These are phyloP conservation scores for Xylaria sp. DNA, from an alignment of 2,329 filamentous ascomycete genomes.

Conservation along the genomic window DNA sequence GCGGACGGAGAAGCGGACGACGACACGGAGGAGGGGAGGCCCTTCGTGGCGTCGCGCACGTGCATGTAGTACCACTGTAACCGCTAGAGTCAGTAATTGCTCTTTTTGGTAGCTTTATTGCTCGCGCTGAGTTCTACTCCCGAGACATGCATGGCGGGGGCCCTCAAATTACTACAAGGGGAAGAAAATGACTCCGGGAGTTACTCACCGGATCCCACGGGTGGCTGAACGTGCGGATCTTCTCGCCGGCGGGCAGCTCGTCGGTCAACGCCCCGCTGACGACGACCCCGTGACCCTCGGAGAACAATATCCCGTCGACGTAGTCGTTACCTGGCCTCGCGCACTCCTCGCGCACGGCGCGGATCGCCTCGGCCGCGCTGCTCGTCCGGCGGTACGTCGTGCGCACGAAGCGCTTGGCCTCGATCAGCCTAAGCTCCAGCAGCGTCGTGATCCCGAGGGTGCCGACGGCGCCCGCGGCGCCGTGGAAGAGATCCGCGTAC, in stretches of 20 bases:
- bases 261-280: slow-evolving; percentile 68
- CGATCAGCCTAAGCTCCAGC: slow-evolving; percentile 66
- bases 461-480: slow-evolving; percentile 70
- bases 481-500: slow-evolving; percentile 64
- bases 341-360: slow-evolving; percentile 55
- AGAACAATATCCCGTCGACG: slow-evolving; percentile 74
- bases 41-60: slow-evolving; percentile 55
- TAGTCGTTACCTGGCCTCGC: slow-evolving; percentile 62
- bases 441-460: slow-evolving; percentile 71
- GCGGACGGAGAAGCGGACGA: slow-evolving; percentile 30
- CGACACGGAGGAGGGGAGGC: slow-evolving; percentile 33
- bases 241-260: slow-evolving; percentile 45
- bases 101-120: too few species aligned
- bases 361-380: slow-evolving; percentile 54
- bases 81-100: too few species aligned
- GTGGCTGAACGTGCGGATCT: slow-evolving; percentile 49
- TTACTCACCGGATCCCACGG: slow-evolving; percentile 71
- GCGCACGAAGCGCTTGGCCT: slow-evolving; percentile 65
- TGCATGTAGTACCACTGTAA: slow-evolving; percentile 83
- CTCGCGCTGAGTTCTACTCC: too few species aligned
- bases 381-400: slow-evolving; percentile 63
- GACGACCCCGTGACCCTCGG: slow-evolving; percentile 66
- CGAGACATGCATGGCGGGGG: too few species aligned
- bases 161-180: too few species aligned
- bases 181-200: too few species aligned